These are phyloP conservation scores for Grifola frondosa DNA, from an alignment of 1,284 basidiomycete species.

Conservation along the genomic window DNA sequence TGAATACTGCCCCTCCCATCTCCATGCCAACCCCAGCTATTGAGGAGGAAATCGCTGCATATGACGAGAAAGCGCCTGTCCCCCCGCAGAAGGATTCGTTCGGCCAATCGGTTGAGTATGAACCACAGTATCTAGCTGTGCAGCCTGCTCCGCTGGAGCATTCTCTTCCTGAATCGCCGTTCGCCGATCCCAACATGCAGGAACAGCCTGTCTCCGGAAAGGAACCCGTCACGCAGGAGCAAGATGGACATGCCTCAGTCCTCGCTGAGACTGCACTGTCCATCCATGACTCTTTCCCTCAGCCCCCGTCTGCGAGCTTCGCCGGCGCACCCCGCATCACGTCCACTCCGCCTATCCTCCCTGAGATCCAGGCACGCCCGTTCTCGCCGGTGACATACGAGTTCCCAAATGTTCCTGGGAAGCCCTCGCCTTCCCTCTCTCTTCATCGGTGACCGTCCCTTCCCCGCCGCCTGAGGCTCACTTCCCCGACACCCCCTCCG, in stretches of 20 bases:
- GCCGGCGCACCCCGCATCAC: constrained; percentile 42
- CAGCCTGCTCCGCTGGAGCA: constrained; percentile 13
- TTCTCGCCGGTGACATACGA: constrained; percentile 39
- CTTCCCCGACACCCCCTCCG: constrained; percentile 14
- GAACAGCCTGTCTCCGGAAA: not conserved
- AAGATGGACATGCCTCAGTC: constrained; percentile 13
- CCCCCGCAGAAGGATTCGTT: constrained; percentile 3
- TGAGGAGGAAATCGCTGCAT: constrained; percentile 26
- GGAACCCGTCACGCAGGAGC: constrained; percentile 5
- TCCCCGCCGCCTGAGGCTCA: constrained; percentile 26
- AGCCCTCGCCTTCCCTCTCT: constrained; percentile 29
- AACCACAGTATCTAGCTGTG: constrained; percentile 9
- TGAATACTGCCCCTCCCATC: constrained; percentile 47
- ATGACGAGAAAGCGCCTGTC: constrained; percentile 12
- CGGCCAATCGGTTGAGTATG: constrained; percentile 9
- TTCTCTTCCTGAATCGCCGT: constrained; percentile 23
- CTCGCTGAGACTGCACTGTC: constrained; percentile 26
- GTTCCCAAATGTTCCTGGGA: constrained; percentile 27
- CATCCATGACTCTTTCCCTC: constrained; percentile 36
- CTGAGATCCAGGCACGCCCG: constrained; percentile 44
- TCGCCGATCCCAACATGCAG: constrained; percentile 20
- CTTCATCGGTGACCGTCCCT: constrained; percentile 23
- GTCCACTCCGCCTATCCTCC: constrained; percentile 52
- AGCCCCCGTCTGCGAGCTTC: constrained; percentile 41
- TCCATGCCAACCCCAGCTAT: constrained; percentile 34